These are phyloP conservation scores for Hanseniaspora singularis DNA, from an alignment of 805 yeast genomes.

Conservation along the genomic window DNA sequence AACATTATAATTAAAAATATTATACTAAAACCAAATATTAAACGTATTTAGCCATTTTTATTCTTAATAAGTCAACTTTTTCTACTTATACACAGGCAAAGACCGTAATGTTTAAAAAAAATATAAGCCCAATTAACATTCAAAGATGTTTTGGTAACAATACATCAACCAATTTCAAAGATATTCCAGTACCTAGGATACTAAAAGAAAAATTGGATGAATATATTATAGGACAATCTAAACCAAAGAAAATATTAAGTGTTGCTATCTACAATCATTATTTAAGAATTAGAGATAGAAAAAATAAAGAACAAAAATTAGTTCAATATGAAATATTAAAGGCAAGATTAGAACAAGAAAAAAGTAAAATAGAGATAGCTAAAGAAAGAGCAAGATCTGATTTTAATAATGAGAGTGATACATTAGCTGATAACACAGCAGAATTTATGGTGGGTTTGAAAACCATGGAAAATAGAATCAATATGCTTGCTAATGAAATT, in stretches of 20 bases:
- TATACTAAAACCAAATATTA: too few species aligned
- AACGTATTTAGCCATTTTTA: too few species aligned
- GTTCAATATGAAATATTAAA: conserved; percentile 22
- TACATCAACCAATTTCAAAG: background rate
- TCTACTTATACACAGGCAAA: too few species aligned
- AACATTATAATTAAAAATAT: too few species aligned
- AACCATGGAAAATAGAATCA: conserved; percentile 19
- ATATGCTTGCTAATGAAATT: background rate
- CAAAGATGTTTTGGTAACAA: background rate
- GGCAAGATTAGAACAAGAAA: conserved; percentile 17
- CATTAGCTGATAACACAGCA: conserved; percentile 20
- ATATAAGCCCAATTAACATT: background rate
- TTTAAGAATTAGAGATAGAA: conserved; percentile 36
- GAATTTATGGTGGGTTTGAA: conserved; percentile 27
- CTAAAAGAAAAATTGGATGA: conserved; percentile 38
- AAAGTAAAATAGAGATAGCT: conserved; percentile 9
- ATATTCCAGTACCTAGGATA: conserved; percentile 38
- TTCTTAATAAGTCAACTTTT: too few species aligned
- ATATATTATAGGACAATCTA: conserved; percentile 46
- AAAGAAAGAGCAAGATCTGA: conserved; percentile 23
- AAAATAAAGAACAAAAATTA: conserved; percentile 25
- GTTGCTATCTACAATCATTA: conserved; percentile 53
- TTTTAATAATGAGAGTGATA: conserved; percentile 20
- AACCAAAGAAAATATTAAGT: conserved; percentile 44
- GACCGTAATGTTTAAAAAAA: background rate